Base-by-base conservation (phyloP, 2,329 filamentous ascomycete species). In the Pochonia chlamydosporia region DNA sequence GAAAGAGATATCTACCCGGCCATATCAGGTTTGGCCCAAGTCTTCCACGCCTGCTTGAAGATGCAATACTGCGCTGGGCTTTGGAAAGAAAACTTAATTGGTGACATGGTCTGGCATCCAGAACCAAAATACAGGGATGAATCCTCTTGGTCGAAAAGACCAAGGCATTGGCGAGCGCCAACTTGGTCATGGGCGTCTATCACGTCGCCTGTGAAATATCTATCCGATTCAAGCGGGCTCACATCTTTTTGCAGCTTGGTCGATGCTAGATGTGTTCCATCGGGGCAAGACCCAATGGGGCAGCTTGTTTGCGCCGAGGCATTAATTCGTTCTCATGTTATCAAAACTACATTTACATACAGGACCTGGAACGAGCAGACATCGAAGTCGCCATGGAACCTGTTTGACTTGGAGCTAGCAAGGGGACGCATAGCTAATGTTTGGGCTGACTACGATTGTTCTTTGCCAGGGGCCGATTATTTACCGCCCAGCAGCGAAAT, bases 151-250 rank as follows among this genome's bases (percentile, higher is more conserved):
- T 9, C 26, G 6, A n/a, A 31, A 20, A 35, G 49, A 6, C 49
- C 47, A 2, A 11, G 20, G 21, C 20, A 23, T 26, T 53, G 47
- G 46, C 44, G 47, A 49, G 49, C 51, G n/a, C 51, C 51, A 11
- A 46, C 46, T n/a, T 53, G 51, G 51, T 53, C 49, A 9, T 53
- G 51, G 51, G 49, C 47, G 13, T 44, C 51, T 9, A 33, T 31
- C 21, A 16, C n/a, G 5, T 28, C 31, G 11, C 45, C 37, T 5
- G 20, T 50, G 13, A 24, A 46, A 45, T 18, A 39, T 44, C n/a
- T 8, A 50, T 20, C 21, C 44, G 5, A 35, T 26, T 24, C 26
- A 28, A 18, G 8, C 8, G 50, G 48, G 21, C 23, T 39, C 10
- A 13, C 11, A 16, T 6, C 39, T 24, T 44, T 50, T 4, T 46